Evolutionary conservation across 768 basidiomycete species (phyloP), one percentile per base, ranked within the genome.

Genomic region (Auricularia sp.): DNA sequence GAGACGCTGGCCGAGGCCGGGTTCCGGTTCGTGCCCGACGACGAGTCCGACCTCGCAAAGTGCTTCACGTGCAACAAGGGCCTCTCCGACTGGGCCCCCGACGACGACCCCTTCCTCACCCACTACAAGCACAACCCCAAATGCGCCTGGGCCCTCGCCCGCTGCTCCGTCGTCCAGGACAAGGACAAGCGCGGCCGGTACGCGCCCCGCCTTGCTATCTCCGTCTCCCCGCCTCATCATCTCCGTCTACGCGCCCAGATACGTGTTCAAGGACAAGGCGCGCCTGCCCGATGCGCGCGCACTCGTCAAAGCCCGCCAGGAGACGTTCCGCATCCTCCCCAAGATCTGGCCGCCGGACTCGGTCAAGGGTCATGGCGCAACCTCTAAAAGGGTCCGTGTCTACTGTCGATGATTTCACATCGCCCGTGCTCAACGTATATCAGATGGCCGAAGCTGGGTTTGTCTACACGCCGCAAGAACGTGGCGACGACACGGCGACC

Each of bases 381-480:
- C 77, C 45, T 89, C 90, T 10, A 81, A 80, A 72, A 89, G 86
- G 79, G 92, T 87, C 66, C 4, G 68, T 64, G 21, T 8, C 18
- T 8, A 35, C 21, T 63, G 35, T 13, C 63, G 16, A 24, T 54
- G 14, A 10, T 37, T 24, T 14, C 0, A 6, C 11, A n/a, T 62
- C 39, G 34, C 62, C 54, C 36, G 2, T 36, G 4, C 58, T 13
- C 35, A 7, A 18, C 16, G 13, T 37, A 7, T 4, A 6, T 0
- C 51, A 94, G 94, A 87, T 98, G 83, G 90, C 94, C 0, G 84
- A 83, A 68, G 93, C 94, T 2, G 95, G 95, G 7, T 97, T 96
- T 71, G 82, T 92, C 0, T 92, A 82, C 72, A 87, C 86, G 0
- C 90, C 93, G 1, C 83, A 86, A 64, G 65, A 54, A 13, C 70